Base-by-base conservation (phyloP, 441 rosid species). In the Adansonia gregorii region DNA sequence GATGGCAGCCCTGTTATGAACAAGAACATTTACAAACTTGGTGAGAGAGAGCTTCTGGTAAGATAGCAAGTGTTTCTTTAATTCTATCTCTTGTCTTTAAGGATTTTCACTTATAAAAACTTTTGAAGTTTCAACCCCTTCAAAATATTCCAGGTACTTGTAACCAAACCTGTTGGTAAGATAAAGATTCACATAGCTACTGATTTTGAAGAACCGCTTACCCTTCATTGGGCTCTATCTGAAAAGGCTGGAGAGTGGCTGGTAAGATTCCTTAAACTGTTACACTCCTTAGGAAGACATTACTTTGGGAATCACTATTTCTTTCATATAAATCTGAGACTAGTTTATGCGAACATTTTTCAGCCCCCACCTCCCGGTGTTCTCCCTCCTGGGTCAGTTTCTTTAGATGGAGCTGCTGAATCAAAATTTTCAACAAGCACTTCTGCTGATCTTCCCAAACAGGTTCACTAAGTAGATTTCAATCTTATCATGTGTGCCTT, bases 151-250 rank as follows among this genome's bases (percentile, higher is more conserved):
- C 83, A 97, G 99, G 97, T 86, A 75, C 87, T 97, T 81, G 93
- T 89, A 75, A 82, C 89, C 75, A 91, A 93, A 84, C 64, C 78
- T 86, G 79, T 86, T 78, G 95, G 86, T 61, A 94, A 87, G 88
- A 85, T 74, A 63, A 92, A 89, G 86, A 84, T 97, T 81, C 86
- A 82, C 81, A 54, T 97, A 67, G 97, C 90, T 75, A 88, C 97
- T 31, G 93, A 94, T 85, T 80, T 86, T 78, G 87, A 80, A 80
- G 97, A 91, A 72, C 93, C 95, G 19, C 76, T 91, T 74, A 84
- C 89, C 72, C 92, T 94, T 84, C 99, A 92, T 81, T 97, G 99
- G 99, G 99, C 95, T 80, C 87, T 97, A 83, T 94, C 99, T 74
- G 89, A 86, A 79, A 87, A 81, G 20, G 86, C 82, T 73, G 92